Base-by-base conservation (phyloP, 2,329 filamentous ascomycete genomes). In the Myriosclerotinia curreyana region DNA sequence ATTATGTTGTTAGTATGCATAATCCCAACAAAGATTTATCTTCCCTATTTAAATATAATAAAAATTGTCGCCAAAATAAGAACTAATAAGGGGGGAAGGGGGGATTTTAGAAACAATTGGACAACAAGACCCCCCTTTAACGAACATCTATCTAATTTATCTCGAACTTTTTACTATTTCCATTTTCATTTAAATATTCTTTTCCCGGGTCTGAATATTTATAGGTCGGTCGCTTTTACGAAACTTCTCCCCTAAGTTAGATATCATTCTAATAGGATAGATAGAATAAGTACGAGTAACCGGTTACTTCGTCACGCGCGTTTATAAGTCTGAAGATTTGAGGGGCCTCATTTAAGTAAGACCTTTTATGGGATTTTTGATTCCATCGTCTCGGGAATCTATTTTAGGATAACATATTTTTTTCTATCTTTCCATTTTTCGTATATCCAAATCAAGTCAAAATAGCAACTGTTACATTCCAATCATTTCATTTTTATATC, bases 301-400 rank as follows among this genome's bases (percentile, higher is more conserved):
- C 28, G n/a, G n/a, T n/a, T 22, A 25, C 28, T n/a, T 22, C 46
- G 28, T 40, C 46, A 60, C 58, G 58, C 58, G 58, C 58, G 58
- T 60, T 7, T 52, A 5, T 25, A 52, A 46, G 34, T 60, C 62
- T 64, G 14, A 36, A 64, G 25, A 51, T 51, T 34, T 28, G 53
- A 64, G 62, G 62, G 62, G 53, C 61, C 53, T 12, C 53, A 20
- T 44, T 56, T n/a, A n/a, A n/a, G n/a, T n/a, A n/a, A n/a, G n/a
- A n/a, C n/a, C n/a, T n/a, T n/a, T n/a, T n/a, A n/a, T 49, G 51
- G 51, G 40, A 61, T 53, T 52, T 53, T 52, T 28, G 28, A 44
- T 49, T 40, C 46, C 58, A 38, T 52, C 5, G 4, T n/a, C 22
- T 60, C 46, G 58, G 58, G 22, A 60, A 54, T 63, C 61, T 63